These are phyloP conservation scores for Thoreauomyces humboldtii DNA, from an alignment of 192 early-diverging fungal genomes.

Conservation along the genomic window DNA sequence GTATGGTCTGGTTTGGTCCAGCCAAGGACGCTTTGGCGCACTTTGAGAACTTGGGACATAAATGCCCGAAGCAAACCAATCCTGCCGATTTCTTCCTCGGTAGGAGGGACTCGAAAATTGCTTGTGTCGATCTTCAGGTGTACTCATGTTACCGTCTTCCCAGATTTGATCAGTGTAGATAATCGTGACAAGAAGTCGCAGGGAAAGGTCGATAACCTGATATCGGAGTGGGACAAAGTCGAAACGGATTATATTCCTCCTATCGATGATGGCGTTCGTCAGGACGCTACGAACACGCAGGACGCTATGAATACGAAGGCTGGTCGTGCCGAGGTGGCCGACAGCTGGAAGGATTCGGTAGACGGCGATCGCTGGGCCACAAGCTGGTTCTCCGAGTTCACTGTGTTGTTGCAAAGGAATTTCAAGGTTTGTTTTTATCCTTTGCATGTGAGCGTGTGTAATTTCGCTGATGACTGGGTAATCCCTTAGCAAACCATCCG, in stretches of 20 bases:
- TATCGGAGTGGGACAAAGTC: conserved; percentile 7
- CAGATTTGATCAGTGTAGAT: conserved; percentile 46
- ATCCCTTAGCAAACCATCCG: conserved; percentile 4
- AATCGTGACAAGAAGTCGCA: conserved; percentile 35
- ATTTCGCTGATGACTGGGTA: not conserved
- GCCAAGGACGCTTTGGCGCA: conserved; percentile 35
- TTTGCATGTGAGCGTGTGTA: conserved; percentile 21
- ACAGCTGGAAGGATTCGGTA: not conserved
- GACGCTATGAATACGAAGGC: conserved; percentile 1
- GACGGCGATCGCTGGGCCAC: not conserved
- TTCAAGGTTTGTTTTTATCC: conserved; percentile 26
- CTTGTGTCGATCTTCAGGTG: conserved; percentile 9
- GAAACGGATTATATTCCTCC: conserved; percentile 1
- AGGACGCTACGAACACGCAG: not conserved
- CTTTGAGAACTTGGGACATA: conserved; percentile 38
- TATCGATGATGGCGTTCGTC: not conserved
- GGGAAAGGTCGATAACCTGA: conserved; percentile 33
- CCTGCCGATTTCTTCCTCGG: conserved; percentile 42
- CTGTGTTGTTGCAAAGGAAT: conserved; percentile 8
- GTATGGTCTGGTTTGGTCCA: conserved; percentile 75
- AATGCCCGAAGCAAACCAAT: conserved; percentile 43
- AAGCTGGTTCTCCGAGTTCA: conserved; percentile 5
- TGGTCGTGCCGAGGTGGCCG: not conserved
- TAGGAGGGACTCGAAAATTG: conserved; percentile 11
- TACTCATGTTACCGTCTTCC: conserved; percentile 41